Evolutionary conservation across 805 yeast species (phyloP).

Genomic region (Brettanomyces sp.): DNA sequence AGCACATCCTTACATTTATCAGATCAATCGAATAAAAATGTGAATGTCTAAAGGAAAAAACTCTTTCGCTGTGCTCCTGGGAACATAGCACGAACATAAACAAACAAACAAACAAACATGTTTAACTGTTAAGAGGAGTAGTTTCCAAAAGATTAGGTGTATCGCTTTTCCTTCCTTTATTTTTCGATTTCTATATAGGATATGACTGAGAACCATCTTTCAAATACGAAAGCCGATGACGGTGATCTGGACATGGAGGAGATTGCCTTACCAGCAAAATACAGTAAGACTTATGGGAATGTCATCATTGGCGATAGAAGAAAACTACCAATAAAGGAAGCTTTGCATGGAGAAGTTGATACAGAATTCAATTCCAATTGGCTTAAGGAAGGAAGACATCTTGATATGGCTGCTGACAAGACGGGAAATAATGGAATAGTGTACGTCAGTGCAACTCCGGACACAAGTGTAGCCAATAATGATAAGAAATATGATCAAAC

Average conservation of each 20-base stretch:
- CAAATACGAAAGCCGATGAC: conserved; percentile 5
- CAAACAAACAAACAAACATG: too few species aligned
- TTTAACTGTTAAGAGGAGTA: too few species aligned
- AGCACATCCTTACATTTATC: too few species aligned
- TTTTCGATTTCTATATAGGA: too few species aligned
- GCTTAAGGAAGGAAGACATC: conserved; percentile 26
- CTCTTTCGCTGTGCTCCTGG: too few species aligned
- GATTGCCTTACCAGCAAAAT: conserved; percentile 4
- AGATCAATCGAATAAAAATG: too few species aligned
- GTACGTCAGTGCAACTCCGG: conserved; percentile 24
- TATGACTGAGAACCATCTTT: too few species aligned
- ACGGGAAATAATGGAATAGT: conserved; percentile 31
- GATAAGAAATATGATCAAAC: not conserved
- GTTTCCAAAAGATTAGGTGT: too few species aligned
- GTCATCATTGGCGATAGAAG: conserved; percentile 17
- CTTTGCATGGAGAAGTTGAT: conserved; percentile 25
- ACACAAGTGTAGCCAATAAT: not conserved
- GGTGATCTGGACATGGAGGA: conserved; percentile 4
- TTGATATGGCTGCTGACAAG: conserved; percentile 40
- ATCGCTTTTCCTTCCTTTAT: too few species aligned
- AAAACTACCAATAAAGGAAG: conserved; percentile 21
- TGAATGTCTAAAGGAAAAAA: too few species aligned
- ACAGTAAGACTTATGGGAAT: not conserved
- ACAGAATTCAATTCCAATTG: conserved; percentile 24
- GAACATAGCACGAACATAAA: too few species aligned